These are phyloP conservation scores for Beta corolliflora DNA, from an alignment of 179 eudicot genomes.

Conservation along the genomic window DNA sequence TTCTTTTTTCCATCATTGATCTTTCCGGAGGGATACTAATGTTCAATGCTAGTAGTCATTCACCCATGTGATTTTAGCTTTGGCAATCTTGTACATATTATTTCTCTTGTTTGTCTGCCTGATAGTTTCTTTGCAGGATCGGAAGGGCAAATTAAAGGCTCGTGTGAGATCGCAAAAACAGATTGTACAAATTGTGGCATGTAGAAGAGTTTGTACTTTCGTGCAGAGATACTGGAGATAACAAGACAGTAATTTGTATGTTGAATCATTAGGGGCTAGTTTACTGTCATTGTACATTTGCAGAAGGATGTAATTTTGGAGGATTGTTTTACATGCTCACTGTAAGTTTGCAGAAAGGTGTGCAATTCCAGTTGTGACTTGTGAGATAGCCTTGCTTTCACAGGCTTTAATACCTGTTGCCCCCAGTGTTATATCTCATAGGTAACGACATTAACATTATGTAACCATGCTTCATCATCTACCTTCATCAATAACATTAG, in stretches of 20 bases:
- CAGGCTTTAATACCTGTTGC: too few relatives aligned
- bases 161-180: background rate
- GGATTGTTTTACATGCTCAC: background rate
- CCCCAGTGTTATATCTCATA: too few relatives aligned
- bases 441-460: too few relatives aligned
- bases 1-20: background rate
- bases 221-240: background rate
- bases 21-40: background rate
- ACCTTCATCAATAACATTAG: too few relatives aligned
- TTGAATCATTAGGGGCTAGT: background rate
- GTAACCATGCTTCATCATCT: too few relatives aligned
- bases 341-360: background rate
- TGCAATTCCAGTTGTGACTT: background rate
- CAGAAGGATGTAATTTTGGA: background rate
- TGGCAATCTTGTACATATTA: background rate
- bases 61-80: background rate
- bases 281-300: too few relatives aligned
- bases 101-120: background rate
- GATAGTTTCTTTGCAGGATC: background rate
- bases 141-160: background rate
- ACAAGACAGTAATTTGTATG: background rate
- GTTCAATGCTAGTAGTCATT: background rate
- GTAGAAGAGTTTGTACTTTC: background rate
- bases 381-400: background rate
- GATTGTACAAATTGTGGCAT: background rate